These are phyloP conservation scores for Coffea eugenioides DNA, from an alignment of 257 asterid species.

Conservation along the genomic window DNA sequence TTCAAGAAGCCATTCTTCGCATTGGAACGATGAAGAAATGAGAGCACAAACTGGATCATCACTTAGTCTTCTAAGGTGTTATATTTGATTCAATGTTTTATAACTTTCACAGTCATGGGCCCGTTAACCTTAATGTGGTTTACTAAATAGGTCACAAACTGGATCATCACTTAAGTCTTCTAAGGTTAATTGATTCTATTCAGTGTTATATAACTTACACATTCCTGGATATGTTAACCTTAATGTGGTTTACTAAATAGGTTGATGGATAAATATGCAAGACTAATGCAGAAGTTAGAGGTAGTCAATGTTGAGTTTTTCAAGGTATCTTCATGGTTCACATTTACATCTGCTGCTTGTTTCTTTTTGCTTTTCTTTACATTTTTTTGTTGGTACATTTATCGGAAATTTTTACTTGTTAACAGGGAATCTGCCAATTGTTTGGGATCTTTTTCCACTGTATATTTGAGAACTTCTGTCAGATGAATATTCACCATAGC, in stretches of 20 bases:
- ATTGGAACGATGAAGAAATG: conserved; percentile 58
- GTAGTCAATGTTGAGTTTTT: conserved; percentile 85
- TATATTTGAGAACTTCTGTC: conserved; percentile 74
- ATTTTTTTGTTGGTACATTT: background rate
- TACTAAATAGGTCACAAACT: conserved; percentile 43
- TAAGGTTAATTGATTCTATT: conserved; percentile 52
- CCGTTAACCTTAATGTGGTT: conserved; percentile 31
- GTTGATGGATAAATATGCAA: conserved; percentile 95
- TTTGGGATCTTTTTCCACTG: conserved; percentile 89
- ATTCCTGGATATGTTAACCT: conserved; percentile 29
- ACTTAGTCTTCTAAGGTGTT: conserved; percentile 80
- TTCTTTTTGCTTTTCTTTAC: conserved; percentile 9
- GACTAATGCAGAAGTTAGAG: conserved; percentile 97
- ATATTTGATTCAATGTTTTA: conserved; percentile 18
- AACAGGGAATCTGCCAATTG: conserved; percentile 92
- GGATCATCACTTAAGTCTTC: conserved; percentile 88
- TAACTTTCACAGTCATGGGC: conserved; percentile 6
- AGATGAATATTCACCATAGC: conserved; percentile 47
- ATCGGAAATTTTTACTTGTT: conserved; percentile 19
- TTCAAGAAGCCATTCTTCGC: conserved; percentile 54
- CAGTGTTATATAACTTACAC: background rate
- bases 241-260: conserved; percentile 41
- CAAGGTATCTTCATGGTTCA: conserved; percentile 49
- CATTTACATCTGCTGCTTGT: conserved; percentile 20
- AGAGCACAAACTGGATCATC: conserved; percentile 89